Base-by-base conservation (phyloP, 257 asterid genomes). In the Nicotiana noctiflora region DNA sequence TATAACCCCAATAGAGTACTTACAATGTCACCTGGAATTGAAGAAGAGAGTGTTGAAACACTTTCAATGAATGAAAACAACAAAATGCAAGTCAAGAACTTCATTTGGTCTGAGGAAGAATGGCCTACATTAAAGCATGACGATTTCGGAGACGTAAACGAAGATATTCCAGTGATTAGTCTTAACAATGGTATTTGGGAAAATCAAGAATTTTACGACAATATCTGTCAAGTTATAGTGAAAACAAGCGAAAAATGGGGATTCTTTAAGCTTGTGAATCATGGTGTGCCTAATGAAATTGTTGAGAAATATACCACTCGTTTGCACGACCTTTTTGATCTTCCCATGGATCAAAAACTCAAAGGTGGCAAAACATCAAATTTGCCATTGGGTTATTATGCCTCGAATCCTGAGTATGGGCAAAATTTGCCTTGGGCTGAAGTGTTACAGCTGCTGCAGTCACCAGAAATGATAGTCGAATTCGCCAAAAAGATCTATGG, bases 351-450 rank as follows among this genome's bases (percentile, higher is more conserved):
- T 32, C 80, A 79, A 46, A 85, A 85, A 63, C 21, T 85, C 10
- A 82, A 74, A 70, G 88, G 85, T 52, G 81, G 76, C 0, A 79
- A 79, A 40, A 75, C 68, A 14, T 57, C 79, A 76, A 52, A 44
- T 57, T 32, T 84, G 66, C 85, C 87, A 3, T 75, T 82, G 56
- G 85, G 82, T 1, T 82, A 82, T 53, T 85, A 76, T 5, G 84
- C 85, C 2, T 81, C 82, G 0, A 82, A 85, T 53, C 44, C 81
- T 37, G 85, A 82, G 76, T 79, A 82, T 18, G 79, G 49, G 0
- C 17, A 63, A 13, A 85, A 85, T 8, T 82, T 85, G 80, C 84
- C 87, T 57, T 85, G 87, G 85, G 87, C 80, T 0, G 85, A 82
- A n/a, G 82, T 79, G 18, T 64, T 85, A 46, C 87, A 82, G 70